Evolutionary conservation across 345 rosid species (phyloP).

Genomic region (Ceriops zippeliana): DNA sequence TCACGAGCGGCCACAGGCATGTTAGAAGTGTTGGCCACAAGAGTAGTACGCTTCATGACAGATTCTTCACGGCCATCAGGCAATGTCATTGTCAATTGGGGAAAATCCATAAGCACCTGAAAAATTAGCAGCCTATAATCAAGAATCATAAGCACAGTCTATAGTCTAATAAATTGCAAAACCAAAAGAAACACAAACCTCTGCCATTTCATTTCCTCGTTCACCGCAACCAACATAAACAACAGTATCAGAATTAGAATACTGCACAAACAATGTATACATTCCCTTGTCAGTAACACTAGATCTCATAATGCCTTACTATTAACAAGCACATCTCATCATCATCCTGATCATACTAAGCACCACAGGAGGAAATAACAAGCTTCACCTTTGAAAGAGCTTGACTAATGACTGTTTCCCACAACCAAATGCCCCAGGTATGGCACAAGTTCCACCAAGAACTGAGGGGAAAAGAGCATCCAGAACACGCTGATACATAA

Average conservation of each 20-base stretch:
- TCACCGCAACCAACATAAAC: conserved; percentile 99
- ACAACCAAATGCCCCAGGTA: conserved; percentile 99
- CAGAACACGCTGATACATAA: conserved; percentile 79
- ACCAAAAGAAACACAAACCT: conserved; percentile 44
- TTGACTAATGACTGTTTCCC: conserved; percentile 99
- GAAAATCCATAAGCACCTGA: conserved; percentile 99
- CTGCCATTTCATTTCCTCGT: conserved; percentile 99
- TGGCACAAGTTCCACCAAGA: conserved; percentile 99
- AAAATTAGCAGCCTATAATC: not conserved
- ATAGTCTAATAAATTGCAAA: not conserved
- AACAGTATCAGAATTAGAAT: conserved; percentile 96
- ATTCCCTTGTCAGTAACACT: too few species aligned
- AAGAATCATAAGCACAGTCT: conserved; percentile 12
- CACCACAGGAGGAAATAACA: not conserved
- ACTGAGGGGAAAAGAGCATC: conserved; percentile 99
- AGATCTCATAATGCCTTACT: not conserved
- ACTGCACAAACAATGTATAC: conserved; percentile 45
- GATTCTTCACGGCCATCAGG: conserved; percentile 99
- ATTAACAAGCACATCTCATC: conserved; percentile 4
- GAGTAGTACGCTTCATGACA: conserved; percentile 99
- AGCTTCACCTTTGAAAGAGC: conserved; percentile 93
- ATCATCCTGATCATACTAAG: not conserved
- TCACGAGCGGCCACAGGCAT: conserved; percentile 99
- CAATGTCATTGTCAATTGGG: conserved; percentile 99
- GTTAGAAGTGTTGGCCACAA: conserved; percentile 99